These are phyloP conservation scores for Ophiosphaerella herpotricha DNA, from an alignment of 2,329 filamentous ascomycete genomes.

Conservation along the genomic window DNA sequence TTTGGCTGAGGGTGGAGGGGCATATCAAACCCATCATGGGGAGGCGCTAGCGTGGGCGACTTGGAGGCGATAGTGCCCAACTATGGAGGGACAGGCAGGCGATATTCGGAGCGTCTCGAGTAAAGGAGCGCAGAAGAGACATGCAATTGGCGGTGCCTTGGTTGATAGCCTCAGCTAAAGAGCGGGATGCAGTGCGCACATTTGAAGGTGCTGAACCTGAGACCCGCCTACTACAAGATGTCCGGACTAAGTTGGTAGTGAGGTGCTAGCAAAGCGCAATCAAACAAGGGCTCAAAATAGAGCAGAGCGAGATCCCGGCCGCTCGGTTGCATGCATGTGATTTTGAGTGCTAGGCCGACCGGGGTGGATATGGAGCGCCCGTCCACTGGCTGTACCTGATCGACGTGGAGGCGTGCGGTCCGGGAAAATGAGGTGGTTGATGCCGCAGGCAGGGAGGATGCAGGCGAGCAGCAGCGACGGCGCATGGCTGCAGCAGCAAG, in stretches of 20 bases:
- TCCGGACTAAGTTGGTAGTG: neutral
- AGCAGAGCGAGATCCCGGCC: slow-evolving; percentile 20
- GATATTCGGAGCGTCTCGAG: too few species aligned
- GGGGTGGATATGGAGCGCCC: slow-evolving; percentile 16
- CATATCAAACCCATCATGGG: too few species aligned
- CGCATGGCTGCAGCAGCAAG: neutral
- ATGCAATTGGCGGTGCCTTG: too few species aligned
- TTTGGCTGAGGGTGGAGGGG: too few species aligned
- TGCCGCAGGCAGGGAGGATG: slow-evolving; percentile 4
- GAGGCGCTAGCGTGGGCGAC: too few species aligned
- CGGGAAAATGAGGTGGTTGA: slow-evolving; percentile 6
- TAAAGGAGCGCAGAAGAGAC: too few species aligned
- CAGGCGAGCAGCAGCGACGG: slow-evolving; percentile 15
- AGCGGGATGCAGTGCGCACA: neutral
- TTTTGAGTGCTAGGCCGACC: slow-evolving; percentile 23
- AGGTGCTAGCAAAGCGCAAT: slow-evolving; percentile 1
- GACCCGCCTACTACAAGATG: neutral
- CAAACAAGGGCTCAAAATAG: slow-evolving; percentile 18
- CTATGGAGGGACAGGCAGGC: too few species aligned
- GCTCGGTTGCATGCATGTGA: slow-evolving; percentile 34
- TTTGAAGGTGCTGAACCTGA: neutral
- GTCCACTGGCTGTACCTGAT: slow-evolving; percentile 18
- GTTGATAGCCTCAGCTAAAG: too few species aligned
- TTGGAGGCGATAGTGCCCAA: too few species aligned
- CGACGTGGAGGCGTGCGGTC: slow-evolving; percentile 18